Evolutionary conservation across 768 basidiomycete genomes (phyloP), one percentile per base, ranked within the genome.

Genomic region (Lyophyllum decastes): DNA sequence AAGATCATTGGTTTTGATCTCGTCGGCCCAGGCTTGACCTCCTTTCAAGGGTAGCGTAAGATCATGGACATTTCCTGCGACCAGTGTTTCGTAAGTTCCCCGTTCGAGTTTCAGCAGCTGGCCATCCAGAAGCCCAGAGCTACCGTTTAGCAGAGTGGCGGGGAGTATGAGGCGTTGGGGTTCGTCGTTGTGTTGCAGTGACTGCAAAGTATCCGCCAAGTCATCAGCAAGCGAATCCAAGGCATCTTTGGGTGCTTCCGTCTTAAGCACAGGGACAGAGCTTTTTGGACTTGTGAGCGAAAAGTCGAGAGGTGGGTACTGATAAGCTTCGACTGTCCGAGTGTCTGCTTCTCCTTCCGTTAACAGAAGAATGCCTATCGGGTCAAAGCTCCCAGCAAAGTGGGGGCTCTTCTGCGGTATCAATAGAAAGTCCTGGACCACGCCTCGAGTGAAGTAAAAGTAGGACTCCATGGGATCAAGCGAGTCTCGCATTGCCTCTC

Each of bases 361-460:
- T 2, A 90, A 68, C 45, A 89, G 67, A 46, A 95, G 63, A 19
- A 95, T 84, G 2, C 87, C 78, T 54, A 80, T 75, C 0, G 92
- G 88, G 64, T 94, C 90, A 67, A 79, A 86, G 11, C 80, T 72
- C 3, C 86, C 82, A 38, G 76, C 72, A 68, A 87, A 89, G 70
- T 94, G 88, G 4, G 92, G 92, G 51, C 68, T 88, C 9, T 78
- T 73, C 47, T 82, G 79, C 1, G 94, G 89, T n/a, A 93, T 67
- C 19, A 94, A 79, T 19, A 90, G 70, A 68, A 90, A 94, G 65
- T 97, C 94, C 65, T 94, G 91, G 8, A 87, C 79, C 0, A 83
- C 73, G 0, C 84, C 81, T 9, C 72, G 66, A 0, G 86, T 83
- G 14, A 78, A 72, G 64, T 92, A 92, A 60, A 85, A 82, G 53